Evolutionary conservation across 2,329 filamentous ascomycete genomes (phyloP), one percentile per base, ranked within the genome.

Genomic region (Pyrenophora teres): DNA sequence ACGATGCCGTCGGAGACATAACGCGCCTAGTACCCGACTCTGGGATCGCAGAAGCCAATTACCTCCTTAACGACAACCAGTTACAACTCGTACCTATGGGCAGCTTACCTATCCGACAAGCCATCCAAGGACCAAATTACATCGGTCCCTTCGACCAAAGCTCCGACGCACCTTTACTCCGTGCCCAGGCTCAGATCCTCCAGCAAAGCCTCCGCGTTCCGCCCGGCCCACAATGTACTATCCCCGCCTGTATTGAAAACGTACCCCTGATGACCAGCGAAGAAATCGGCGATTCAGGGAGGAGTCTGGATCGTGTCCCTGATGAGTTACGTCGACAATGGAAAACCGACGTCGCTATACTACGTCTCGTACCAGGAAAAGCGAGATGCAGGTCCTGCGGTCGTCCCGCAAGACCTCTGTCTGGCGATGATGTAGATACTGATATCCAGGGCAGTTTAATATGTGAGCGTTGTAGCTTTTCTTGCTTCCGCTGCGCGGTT

Each of bases 71-170:
- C 2, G 67, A 59, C 0, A 55, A 64, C 2, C 62, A 75, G 36
- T 71, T 81, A 13, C 59, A 67, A 4, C 35, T 70, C 6, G 59
- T 60, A 2, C 71, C 75, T 2, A 71, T 77, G 59, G 77, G 77
- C 13, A 67, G 69, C 10, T 59, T 80, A 16, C 78, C 78, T 1
- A 68, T 76, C 7, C 62, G 64, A 5, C 78, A 81, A 57, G 76
- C 74, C 7, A 71, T 80, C 0, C 78, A 80, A 62, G 78, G 78
- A 1, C 68, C 68, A 0, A 64, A 66, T 2, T 80, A 81, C 46
- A 25, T 35, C 6, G 77, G 77, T 0, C 76, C 77, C 2, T 76
- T 65, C 32, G 64, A 72, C 46, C 25, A 37, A 2, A 52, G 56
- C 38, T 16, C 67, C 33, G 61, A 73, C 50, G 64, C 65, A 5